Conservation (phyloP, 1,284 basidiomycete species). For the Kalmanozyma brasiliensis region DNA sequence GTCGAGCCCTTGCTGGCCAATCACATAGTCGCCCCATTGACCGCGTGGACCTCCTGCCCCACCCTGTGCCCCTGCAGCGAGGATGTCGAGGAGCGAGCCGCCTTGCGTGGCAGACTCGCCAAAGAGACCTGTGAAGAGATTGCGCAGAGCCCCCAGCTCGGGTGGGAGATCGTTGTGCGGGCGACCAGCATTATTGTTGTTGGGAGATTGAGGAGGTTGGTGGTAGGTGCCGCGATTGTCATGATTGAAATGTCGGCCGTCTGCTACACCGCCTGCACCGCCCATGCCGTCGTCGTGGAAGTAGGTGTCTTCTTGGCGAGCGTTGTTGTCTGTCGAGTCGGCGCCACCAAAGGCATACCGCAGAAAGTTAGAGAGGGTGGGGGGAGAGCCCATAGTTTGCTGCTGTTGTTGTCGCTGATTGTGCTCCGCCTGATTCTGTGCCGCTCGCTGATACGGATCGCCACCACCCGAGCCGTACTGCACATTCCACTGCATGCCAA, state of each 20-base stretch:
- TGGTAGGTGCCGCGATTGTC: slow-evolving; percentile 46
- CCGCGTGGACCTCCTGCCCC: slow-evolving; percentile 37
- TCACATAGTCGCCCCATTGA: slow-evolving; percentile 57
- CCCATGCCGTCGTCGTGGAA: slow-evolving; percentile 64
- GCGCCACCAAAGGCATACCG: slow-evolving; percentile 43
- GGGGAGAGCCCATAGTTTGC: background rate
- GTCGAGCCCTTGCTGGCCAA: slow-evolving; percentile 58
- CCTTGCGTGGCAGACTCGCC: slow-evolving; percentile 41
- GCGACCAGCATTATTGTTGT: slow-evolving; percentile 3
- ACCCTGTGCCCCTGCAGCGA: slow-evolving; percentile 34
- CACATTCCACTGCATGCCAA: slow-evolving; percentile 42
- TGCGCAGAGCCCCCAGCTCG: slow-evolving; percentile 48
- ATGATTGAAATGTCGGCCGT: slow-evolving; percentile 59
- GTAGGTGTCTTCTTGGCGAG: slow-evolving; percentile 18
- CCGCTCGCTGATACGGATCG: slow-evolving; percentile 18
- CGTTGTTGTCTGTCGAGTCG: slow-evolving; percentile 10
- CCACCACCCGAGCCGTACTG: slow-evolving; percentile 37
- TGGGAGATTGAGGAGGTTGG: slow-evolving; percentile 24
- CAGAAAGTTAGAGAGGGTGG: slow-evolving; percentile 44
- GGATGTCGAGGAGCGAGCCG: slow-evolving; percentile 43
- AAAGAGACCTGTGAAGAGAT: slow-evolving; percentile 54
- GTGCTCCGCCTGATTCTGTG: slow-evolving; percentile 24
- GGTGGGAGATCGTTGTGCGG: slow-evolving; percentile 36
- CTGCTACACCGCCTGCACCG: slow-evolving; percentile 54
- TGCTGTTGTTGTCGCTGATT: slow-evolving; percentile 13